These are phyloP conservation scores for Pythium chondricola DNA, from an alignment of 352 stramenopile genomes.

Conservation along the genomic window DNA sequence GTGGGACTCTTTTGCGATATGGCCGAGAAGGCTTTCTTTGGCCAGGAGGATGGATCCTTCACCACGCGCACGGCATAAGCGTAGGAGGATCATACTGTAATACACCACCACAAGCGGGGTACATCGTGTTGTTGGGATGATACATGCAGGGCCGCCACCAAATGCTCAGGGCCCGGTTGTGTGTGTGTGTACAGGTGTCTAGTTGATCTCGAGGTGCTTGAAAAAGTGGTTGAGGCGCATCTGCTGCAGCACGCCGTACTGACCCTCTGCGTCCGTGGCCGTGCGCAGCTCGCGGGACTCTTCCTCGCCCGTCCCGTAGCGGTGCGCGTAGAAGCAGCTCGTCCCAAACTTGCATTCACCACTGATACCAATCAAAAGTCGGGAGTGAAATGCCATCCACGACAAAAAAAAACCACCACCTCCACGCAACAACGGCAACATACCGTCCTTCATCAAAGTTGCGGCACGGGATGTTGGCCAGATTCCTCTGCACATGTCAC, in stretches of 20 bases:
- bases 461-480: constrained; percentile 71
- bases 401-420: constrained; percentile 7
- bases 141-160: too few relatives aligned
- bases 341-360: constrained; percentile 81
- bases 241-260: constrained; percentile 73
- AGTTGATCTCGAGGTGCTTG: constrained; percentile 25
- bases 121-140: too few relatives aligned
- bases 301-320: constrained; percentile 55
- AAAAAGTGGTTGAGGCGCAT: constrained; percentile 69
- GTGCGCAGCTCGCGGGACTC: constrained; percentile 61
- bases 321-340: constrained; percentile 84
- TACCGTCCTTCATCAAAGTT: constrained; percentile 80
- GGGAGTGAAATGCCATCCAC: too few relatives aligned
- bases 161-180: not conserved
- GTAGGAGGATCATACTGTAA: constrained; percentile 10
- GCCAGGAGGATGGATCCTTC: constrained; percentile 76
- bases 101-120: too few relatives aligned
- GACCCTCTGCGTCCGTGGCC: constrained; percentile 58
- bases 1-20: constrained; percentile 88
- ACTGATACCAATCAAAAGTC: too few relatives aligned
- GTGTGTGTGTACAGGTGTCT: constrained; percentile 1
- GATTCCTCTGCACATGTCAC: constrained; percentile 36
- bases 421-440: not conserved
- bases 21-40: constrained; percentile 85
- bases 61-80: constrained; percentile 44